Evolutionary conservation across 2,329 filamentous ascomycete genomes (phyloP).

Genomic region (Colletotrichum sp.): DNA sequence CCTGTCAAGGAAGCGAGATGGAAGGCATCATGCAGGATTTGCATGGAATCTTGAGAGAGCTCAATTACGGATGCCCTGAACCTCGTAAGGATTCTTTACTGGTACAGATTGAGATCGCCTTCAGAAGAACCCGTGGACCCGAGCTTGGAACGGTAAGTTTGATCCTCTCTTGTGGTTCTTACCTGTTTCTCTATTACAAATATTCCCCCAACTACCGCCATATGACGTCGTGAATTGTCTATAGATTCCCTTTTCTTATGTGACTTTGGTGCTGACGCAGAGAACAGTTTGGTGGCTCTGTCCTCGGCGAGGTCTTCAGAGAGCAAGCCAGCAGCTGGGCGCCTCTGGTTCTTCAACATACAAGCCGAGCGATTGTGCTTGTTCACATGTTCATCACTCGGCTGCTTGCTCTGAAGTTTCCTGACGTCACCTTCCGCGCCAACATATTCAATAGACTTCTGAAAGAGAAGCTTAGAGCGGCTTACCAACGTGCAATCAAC

Average conservation of each 20-base stretch:
- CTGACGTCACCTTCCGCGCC: constrained; percentile 44
- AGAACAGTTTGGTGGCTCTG: constrained; percentile 36
- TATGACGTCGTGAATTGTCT: neutral
- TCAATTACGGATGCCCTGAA: constrained; percentile 17
- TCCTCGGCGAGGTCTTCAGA: constrained; percentile 53
- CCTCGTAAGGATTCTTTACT: constrained; percentile 38
- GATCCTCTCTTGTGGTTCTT: neutral
- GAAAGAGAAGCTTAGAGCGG: constrained; percentile 44
- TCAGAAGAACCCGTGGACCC: constrained; percentile 51
- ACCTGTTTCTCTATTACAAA: neutral
- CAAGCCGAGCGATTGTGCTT: constrained; percentile 53
- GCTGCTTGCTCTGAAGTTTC: constrained; percentile 46
- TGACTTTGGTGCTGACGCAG: neutral
- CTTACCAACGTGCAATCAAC: constrained; percentile 52
- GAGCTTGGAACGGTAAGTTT: constrained; percentile 55
- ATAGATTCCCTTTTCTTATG: neutral
- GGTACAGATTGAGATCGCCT: constrained; percentile 21
- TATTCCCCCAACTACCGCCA: neutral
- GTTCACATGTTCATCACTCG: constrained; percentile 57
- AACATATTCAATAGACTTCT: constrained; percentile 49
- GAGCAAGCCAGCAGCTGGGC: constrained; percentile 62
- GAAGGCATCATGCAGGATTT: constrained; percentile 11
- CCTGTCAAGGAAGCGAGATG: neutral
- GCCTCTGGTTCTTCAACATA: constrained; percentile 49
- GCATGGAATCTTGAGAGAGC: neutral